Base-by-base conservation (phyloP, 148 eudicot species). In the Rheum nobile region DNA sequence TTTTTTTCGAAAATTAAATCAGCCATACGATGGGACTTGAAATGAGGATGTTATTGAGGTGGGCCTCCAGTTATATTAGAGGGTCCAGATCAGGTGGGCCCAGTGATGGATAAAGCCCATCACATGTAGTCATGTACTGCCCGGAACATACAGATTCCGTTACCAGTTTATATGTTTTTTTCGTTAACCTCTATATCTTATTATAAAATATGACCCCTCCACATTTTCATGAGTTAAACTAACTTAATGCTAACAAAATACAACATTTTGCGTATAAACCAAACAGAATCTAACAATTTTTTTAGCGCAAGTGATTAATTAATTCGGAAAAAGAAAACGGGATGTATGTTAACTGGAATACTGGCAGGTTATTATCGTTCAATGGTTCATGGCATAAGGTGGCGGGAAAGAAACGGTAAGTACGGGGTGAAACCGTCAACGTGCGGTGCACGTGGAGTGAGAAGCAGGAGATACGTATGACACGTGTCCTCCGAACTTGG, bases 391-490 rank as follows among this genome's bases (percentile, higher is more conserved):
- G 8, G n/a, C 32, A 17, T 8, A 65, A 1, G 16, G 70, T 65
- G 70, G 70, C 70, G 70, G 70, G 41, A 65, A 50, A 65, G 39
- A 65, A 65, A 63, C 69, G 69, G 69, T 12, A 63, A 65, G 41
- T 32, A 17, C 10, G 39, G 39, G 70, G n/a, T 16, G 39, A 65
- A 65, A 65, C 70, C 70, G 70, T 65, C 70, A 32, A 6, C 70
- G 70, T 65, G 70, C 70, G 70, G 41, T 65, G 70, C 70, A 65
- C 70, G 70, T 65, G 70, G 70, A 65, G 70, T 31, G 39, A 34
- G 70, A 0, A 65, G 17, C 24, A 41, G 70, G 39, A 28, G 67
- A 4, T 28, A 13, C 35, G 67, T 11, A 55, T 32, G 70, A 65
- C 70, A 65, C 70, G 70, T 65, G 70, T 65, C 70, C 70, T 65